Evolutionary conservation across 768 basidiomycete genomes (phyloP).

Genomic region (Lactarius trivialis): DNA sequence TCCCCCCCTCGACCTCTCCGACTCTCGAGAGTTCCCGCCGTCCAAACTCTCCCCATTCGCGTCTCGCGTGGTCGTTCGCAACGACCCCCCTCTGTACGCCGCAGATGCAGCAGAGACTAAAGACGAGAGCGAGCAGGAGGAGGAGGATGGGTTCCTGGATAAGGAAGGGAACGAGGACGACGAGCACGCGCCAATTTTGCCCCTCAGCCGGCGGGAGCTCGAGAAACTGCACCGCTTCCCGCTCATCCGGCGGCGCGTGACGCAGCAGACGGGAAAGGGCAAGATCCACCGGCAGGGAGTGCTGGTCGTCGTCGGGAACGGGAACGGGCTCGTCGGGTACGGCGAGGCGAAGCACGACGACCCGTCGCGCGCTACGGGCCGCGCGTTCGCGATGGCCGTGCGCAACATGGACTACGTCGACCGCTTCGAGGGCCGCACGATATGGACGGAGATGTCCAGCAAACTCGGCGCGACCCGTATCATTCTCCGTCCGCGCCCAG

Average conservation of each 20-base stretch:
- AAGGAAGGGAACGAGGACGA: conserved; percentile 19
- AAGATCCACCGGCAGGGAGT: conserved; percentile 61
- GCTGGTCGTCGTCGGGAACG: conserved; percentile 74
- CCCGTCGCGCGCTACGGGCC: conserved; percentile 42
- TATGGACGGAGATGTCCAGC: conserved; percentile 82
- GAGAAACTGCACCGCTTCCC: conserved; percentile 36
- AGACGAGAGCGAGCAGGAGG: conserved; percentile 26
- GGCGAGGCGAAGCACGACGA: conserved; percentile 77
- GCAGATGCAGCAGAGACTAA: conserved; percentile 30
- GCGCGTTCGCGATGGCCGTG: conserved; percentile 64
- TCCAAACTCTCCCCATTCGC: conserved; percentile 45
- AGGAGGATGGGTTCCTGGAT: conserved; percentile 11
- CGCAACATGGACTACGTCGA: conserved; percentile 89
- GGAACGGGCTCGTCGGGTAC: conserved; percentile 74
- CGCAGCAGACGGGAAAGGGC: conserved; percentile 91
- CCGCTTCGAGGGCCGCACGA: conserved; percentile 90
- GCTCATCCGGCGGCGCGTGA: conserved; percentile 50
- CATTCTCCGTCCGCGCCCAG: conserved; percentile 71
- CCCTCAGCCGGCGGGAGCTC: conserved; percentile 26
- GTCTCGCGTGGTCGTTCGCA: conserved; percentile 61
- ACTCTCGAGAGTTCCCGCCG: conserved; percentile 39
- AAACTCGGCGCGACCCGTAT: conserved; percentile 84
- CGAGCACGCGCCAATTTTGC: conserved; percentile 30
- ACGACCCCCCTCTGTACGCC: conserved; percentile 63
- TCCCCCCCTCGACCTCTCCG: conserved; percentile 13